Percentiles rank a stretch among this genome's conserved stretches.
Conservation (phyloP, 2,329 filamentous ascomycete species). For the Neurospora sp. region DNA sequence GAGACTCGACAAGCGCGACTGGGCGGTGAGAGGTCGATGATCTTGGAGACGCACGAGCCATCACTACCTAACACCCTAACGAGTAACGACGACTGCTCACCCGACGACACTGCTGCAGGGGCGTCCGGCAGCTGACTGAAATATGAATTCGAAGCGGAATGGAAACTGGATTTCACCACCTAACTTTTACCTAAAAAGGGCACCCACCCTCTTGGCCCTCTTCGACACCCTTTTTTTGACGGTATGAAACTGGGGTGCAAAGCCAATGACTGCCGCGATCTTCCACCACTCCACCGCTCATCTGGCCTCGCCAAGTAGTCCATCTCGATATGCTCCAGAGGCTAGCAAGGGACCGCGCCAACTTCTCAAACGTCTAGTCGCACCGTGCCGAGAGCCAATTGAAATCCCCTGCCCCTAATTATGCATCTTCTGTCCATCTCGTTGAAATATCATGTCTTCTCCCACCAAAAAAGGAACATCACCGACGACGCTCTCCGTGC, state of each 20-base stretch:
- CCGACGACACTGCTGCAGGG: background rate
- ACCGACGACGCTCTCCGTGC: background rate
- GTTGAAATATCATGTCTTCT: background rate
- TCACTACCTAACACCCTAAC: background rate
- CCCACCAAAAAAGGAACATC: background rate
- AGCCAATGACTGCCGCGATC: background rate
- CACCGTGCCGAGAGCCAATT: background rate
- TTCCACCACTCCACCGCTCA: background rate
- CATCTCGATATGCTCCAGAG: background rate
- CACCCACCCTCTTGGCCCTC: background rate
- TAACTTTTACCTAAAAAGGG: background rate
- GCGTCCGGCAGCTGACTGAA: background rate
- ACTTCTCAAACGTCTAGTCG: background rate
- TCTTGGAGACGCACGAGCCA: background rate
- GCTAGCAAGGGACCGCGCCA: background rate
- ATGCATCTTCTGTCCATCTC: background rate
- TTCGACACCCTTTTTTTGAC: background rate
- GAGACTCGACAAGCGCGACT: background rate
- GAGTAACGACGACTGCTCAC: background rate
- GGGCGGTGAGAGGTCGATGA: background rate
- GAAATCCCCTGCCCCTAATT: background rate
- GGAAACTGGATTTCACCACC: background rate
- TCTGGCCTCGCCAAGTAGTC: background rate
- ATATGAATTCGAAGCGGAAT: background rate
- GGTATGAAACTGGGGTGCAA: background rate